Evolutionary conservation across 176 grass and related monocot species (phyloP).

Genomic region (Secale cereale): DNA sequence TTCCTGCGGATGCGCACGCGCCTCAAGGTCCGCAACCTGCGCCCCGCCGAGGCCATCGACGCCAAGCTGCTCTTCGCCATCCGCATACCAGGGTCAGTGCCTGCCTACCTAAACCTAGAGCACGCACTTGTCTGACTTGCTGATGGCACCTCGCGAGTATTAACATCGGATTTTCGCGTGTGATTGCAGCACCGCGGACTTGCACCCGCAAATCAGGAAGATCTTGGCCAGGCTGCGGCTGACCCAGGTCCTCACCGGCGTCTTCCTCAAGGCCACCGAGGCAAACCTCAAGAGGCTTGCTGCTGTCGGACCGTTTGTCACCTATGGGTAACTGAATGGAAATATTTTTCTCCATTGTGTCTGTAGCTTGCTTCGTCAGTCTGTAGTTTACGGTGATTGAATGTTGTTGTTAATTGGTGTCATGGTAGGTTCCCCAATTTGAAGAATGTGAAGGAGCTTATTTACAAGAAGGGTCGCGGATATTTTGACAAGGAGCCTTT

Average conservation of each 20-base stretch:
- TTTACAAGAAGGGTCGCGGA: constrained; percentile 82
- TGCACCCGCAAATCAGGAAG: constrained; percentile 73
- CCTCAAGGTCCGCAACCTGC: constrained; percentile 56
- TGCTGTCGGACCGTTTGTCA: constrained; percentile 66
- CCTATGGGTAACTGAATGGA: constrained; percentile 69
- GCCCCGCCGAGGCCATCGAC: constrained; percentile 29
- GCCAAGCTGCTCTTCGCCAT: constrained; percentile 76
- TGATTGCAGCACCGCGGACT: constrained; percentile 50
- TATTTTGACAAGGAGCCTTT: constrained; percentile 57
- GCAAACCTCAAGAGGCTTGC: constrained; percentile 68
- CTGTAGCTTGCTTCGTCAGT: not conserved
- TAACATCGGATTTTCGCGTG: not conserved
- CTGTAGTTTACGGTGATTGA: not conserved
- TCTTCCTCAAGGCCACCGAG: constrained; percentile 79
- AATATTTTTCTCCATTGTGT: not conserved
- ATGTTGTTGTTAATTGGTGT: not conserved
- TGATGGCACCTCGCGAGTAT: not conserved
- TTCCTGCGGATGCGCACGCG: constrained; percentile 63
- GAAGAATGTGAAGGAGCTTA: constrained; percentile 89
- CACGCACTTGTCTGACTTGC: not conserved
- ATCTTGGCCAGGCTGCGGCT: constrained; percentile 62
- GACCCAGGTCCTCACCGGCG: constrained; percentile 57
- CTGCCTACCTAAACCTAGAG: not conserved
- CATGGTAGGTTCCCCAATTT: constrained; percentile 62
- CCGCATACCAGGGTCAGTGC: constrained; percentile 77